Percentiles rank a stretch among this genome's conserved stretches.
These are phyloP conservation scores for Kodamaea kaohsiungensis DNA, from an alignment of 805 yeast species.

Conservation along the genomic window DNA sequence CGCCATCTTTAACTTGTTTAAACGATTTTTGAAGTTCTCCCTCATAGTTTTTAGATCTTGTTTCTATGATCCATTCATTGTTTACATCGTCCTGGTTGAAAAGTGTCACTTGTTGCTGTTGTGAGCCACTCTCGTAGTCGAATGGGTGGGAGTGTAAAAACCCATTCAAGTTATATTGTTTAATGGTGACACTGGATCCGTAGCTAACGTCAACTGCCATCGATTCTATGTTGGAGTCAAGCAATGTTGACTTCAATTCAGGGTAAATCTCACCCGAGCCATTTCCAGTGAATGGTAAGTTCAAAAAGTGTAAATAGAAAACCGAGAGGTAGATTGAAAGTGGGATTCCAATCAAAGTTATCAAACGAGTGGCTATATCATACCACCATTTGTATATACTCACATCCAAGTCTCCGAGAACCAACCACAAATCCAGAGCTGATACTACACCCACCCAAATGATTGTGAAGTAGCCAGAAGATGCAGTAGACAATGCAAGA, in stretches of 20 bases:
- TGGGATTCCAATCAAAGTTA: conserved; percentile 56
- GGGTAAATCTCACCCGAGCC: conserved; percentile 68
- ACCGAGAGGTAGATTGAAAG: conserved; percentile 53
- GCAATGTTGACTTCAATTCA: conserved; percentile 61
- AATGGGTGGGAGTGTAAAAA: conserved; percentile 78
- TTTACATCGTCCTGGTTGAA: conserved; percentile 62
- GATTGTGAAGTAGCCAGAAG: conserved; percentile 69
- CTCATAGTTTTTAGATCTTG: conserved; percentile 30
- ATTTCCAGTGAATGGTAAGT: conserved; percentile 49
- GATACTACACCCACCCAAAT: conserved; percentile 59
- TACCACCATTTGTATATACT: conserved; percentile 35
- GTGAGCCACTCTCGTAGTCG: conserved; percentile 63
- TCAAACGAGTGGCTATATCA: conserved; percentile 42
- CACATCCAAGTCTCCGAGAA: conserved; percentile 66
- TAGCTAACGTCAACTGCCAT: conserved; percentile 66
- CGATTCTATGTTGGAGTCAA: conserved; percentile 36
- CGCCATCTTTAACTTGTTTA: conserved; percentile 51
- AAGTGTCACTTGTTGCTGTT: conserved; percentile 79
- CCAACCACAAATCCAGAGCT: conserved; percentile 60
- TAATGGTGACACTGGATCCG: conserved; percentile 71
- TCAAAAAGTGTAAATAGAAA: conserved; percentile 58
- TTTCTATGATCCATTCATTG: conserved; percentile 75
- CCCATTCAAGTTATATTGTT: conserved; percentile 70
- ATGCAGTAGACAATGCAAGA: conserved; percentile 61
- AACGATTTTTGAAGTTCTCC: conserved; percentile 40